Base-by-base conservation (phyloP, 805 yeast genomes). In the Kuraishia piskuri region DNA sequence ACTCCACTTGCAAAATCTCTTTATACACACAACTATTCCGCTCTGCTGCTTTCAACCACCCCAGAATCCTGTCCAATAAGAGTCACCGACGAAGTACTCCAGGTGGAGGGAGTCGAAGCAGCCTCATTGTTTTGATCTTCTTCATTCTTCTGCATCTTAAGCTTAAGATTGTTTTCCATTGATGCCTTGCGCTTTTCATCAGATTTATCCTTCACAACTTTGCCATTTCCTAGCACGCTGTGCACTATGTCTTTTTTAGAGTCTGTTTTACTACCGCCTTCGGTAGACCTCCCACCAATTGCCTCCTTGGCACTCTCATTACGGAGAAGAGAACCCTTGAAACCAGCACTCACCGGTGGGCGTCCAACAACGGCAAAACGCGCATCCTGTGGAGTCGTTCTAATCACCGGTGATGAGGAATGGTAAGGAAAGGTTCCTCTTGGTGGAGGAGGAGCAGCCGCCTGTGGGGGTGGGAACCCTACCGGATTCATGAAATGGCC, bases 391-490 rank as follows among this genome's bases (percentile, higher is more conserved):
- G 40, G 40, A 3, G 7, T 10, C 17, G 40, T 31, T 10, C 17
- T 31, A 31, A n/a, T 31, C 7, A 31, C 40, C 3, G 40, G 40
- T 4, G 40, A 31, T 3, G 40, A 31, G 14, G 40, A 31, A 12
- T 31, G 14, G 40, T 31, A 12, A 10, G 40, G 40, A 31, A 12
- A 31, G 17, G 40, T n/a, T 3, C 40, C 40, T 12, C 49, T 25
- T 46, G 40, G 40, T 46, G 40, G 40, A 31, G 31, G 47, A 23
- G 53, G 53, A 4, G 53, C 50, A 2, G 53, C 24, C 3, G 49
- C 49, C 24, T 23, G 49, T 19, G 49, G 40, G 17, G 53, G 49
- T 9, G 52, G 48, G 22, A 50, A 44, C 7, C 52, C 52, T 12
- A 31, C 40, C 17, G 40, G 7, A 10, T 31, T 31, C 17, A 31